phyloP scores from a whole-genome alignment of 2,329 filamentous ascomycete genomes.

The Fusarium sp. region DNA sequence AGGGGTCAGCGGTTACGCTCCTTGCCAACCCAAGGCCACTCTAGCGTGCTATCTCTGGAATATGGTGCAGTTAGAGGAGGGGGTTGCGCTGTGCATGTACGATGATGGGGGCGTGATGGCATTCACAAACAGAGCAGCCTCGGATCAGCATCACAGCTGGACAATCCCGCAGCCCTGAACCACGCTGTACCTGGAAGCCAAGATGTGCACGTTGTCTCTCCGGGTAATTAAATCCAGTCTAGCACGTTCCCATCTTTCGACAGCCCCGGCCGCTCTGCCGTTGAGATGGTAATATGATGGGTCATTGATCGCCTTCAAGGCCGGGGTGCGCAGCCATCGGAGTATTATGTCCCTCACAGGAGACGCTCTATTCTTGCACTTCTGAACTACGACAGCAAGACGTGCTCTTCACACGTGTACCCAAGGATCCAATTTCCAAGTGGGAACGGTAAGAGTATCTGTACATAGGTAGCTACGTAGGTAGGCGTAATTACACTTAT shows the following conservation, averaged over 20 bases:
- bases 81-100: slow-evolving; percentile 16
- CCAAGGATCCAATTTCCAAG: slow-evolving; percentile 22
- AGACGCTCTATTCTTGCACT: neutral
- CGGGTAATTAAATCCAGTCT: slow-evolving; percentile 15
- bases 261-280: slow-evolving; percentile 21
- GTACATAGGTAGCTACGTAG: neutral
- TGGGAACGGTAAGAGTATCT: slow-evolving; percentile 14
- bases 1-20: slow-evolving; percentile 23
- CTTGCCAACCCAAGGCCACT: neutral
- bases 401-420: slow-evolving; percentile 24
- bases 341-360: slow-evolving; percentile 30
- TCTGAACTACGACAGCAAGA: slow-evolving; percentile 6
- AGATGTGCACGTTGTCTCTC: slow-evolving; percentile 20
- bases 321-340: slow-evolving; percentile 32
- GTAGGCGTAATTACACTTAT: slow-evolving; percentile 32
- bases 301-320: slow-evolving; percentile 25
- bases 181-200: slow-evolving; percentile 29
- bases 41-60: slow-evolving; percentile 5
- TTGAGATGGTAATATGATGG: slow-evolving; percentile 20
- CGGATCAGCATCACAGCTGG: slow-evolving; percentile 2
- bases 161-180: slow-evolving; percentile 15
- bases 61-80: slow-evolving; percentile 2
- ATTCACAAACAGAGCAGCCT: slow-evolving; percentile 4
- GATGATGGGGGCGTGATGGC: slow-evolving; percentile 36
- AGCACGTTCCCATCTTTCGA: slow-evolving; percentile 13